A percentile compares a stretch with the other conserved stretches of the same genome.
phyloP scores from a whole-genome alignment of 208 protist species.

The Naegleria lovaniensis region DNA sequence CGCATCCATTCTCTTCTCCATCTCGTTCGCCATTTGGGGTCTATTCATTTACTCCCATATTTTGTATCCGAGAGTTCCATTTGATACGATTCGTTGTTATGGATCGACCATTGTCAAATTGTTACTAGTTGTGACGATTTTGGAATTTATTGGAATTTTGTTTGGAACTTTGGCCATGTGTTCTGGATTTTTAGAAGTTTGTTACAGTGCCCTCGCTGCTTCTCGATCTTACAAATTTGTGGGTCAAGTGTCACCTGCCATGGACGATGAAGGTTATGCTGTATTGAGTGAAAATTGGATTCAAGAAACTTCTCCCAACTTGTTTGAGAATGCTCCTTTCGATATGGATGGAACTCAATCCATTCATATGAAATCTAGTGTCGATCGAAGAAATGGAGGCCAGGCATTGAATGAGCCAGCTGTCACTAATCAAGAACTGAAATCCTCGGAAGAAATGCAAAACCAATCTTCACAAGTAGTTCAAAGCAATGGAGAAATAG shows the following conservation, averaged over 20 bases:
- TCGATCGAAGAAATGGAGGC: background rate
- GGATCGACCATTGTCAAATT: background rate
- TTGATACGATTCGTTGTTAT: background rate
- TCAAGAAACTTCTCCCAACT: background rate
- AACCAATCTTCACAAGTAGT: background rate
- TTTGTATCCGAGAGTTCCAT: background rate
- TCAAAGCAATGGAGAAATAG: background rate
- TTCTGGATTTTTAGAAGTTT: background rate
- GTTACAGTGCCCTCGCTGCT: background rate
- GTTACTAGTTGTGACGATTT: background rate
- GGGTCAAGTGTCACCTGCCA: background rate
- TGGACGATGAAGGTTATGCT: background rate
- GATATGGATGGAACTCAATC: no score
- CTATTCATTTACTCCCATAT: background rate
- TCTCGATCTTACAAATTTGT: background rate
- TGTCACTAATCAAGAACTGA: background rate
- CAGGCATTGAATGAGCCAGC: no score
- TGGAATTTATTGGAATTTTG: background rate
- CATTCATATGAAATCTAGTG: background rate
- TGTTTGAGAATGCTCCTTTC: background rate
- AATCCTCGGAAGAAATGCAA: background rate
- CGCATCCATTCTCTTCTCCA: background rate
- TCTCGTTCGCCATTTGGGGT: background rate
- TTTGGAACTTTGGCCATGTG: background rate
- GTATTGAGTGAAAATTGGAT: background rate